Evolutionary conservation across 768 basidiomycete species (phyloP), one percentile per base, ranked within the genome.

Genomic region (Symmetrospora coprosmae): DNA sequence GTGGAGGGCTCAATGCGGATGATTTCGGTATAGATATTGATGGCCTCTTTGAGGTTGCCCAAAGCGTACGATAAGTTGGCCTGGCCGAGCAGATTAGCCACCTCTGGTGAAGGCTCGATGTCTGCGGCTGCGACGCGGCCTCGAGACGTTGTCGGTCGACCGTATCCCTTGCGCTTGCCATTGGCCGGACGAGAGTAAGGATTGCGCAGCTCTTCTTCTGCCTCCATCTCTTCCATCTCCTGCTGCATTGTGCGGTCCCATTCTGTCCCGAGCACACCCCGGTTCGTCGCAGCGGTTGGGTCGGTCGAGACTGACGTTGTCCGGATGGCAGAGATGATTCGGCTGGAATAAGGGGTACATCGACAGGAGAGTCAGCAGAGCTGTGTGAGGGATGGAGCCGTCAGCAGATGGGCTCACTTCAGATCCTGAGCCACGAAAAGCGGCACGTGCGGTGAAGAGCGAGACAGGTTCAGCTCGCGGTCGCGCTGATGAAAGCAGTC

Each of bases 1-100:
- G 88, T 85, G 17, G 85, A 80, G 1, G 91, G 88, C 70, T 99
- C 92, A 58, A 90, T 87, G 8, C 87, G 81, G 53, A 99, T 88
- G 65, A 94, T 86, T 69, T 97, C 88, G 69, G 84, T 82, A 80
- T 90, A 86, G 25, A 83, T 78, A 19, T 81, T 79, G 34, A 88
- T 81, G 0, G 88, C 83, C 65, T 83, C 78, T 2, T 76, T 73
- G 8, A 82, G 73, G 56, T 87, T 73, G 62, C 75, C 79, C 66
- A 84, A 80, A 49, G 91, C 80, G 71, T 87, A 94, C 2, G 85
- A 84, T 67, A 85, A 81, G 69, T 90, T 91, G 21, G 86, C 91
- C 55, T 84, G 81, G 27, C 88, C 87, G 50, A 96, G 81, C 17
- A 92, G 63, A 4, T 60, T 65, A 35, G 70, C 65, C 8, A 75